phyloP scores from a whole-genome alignment of 805 yeast genomes.

The Nakazawaea laoshanensis region DNA sequence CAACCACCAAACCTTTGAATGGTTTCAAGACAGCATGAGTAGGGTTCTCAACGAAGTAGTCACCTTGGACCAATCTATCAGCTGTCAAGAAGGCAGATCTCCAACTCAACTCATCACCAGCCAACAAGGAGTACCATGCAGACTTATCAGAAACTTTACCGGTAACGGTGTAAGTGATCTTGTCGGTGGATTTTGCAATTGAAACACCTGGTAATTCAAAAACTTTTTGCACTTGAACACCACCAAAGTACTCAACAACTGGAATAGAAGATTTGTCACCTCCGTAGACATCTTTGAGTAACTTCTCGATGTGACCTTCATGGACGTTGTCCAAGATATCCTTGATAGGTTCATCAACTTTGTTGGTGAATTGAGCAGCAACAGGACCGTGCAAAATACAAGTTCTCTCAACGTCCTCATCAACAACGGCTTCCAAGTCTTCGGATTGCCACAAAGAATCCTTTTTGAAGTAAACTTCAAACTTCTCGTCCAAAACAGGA shows the following conservation, averaged over 20 bases:
- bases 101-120: conserved; percentile 79
- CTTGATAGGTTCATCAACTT: conserved; percentile 88
- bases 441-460: conserved; percentile 99
- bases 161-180: conserved; percentile 30
- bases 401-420: conserved; percentile 95
- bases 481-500: conserved; percentile 89
- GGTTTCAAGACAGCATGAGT: conserved; percentile 78
- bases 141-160: conserved; percentile 24
- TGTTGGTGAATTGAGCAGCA: conserved; percentile 85
- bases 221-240: conserved; percentile 28
- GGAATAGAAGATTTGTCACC: conserved; percentile 73
- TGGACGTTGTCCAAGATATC: conserved; percentile 84
- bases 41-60: conserved; percentile 72
- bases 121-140: conserved; percentile 73
- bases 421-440: conserved; percentile 92
- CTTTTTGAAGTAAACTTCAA: conserved; percentile 95
- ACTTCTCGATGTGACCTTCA: conserved; percentile 73
- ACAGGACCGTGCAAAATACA: conserved; percentile 99
- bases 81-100: conserved; percentile 82
- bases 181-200: conserved; percentile 20
- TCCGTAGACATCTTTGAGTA: conserved; percentile 60
- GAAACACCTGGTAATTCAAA: conserved; percentile 27
- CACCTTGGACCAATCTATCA: conserved; percentile 76
- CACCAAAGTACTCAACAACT: conserved; percentile 82
- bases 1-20: conserved; percentile 46